phyloP scores from a whole-genome alignment of 192 early-diverging fungal species.

The Backusella psychrophila region DNA sequence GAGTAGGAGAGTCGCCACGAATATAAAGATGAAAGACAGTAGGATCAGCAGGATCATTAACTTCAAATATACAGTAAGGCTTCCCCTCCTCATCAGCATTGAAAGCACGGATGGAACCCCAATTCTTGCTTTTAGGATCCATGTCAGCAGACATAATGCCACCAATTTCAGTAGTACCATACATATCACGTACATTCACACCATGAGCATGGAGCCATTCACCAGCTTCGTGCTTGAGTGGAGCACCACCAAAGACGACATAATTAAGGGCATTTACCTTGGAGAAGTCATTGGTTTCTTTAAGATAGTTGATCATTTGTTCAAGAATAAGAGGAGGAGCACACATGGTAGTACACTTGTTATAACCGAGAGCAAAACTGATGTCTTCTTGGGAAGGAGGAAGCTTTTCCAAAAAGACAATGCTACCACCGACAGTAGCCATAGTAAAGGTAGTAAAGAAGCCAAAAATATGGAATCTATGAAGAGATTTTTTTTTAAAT shows the following conservation, averaged over 20 bases:
- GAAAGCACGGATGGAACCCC: neutral
- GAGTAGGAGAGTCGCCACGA: neutral
- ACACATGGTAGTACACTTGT: constrained; percentile 5
- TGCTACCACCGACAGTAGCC: neutral
- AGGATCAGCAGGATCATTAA: neutral
- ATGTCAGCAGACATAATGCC: neutral
- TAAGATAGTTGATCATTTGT: neutral
- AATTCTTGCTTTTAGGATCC: neutral
- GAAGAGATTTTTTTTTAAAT: neutral
- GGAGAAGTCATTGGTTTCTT: constrained; percentile 6
- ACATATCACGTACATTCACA: neutral
- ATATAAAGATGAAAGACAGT: constrained; percentile 10
- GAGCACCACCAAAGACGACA: neutral
- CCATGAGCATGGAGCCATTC: neutral
- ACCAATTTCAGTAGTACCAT: constrained; percentile 7
- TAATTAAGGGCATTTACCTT: neutral
- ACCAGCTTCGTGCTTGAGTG: constrained; percentile 9
- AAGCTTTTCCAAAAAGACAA: constrained; percentile 8
- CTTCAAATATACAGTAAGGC: constrained; percentile 6
- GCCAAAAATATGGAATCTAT: constrained; percentile 13
- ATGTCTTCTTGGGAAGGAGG: constrained; percentile 9
- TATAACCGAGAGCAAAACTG: neutral
- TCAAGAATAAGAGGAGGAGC: constrained; percentile 1
- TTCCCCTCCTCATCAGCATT: neutral
- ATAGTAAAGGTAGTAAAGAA: neutral